phyloP scores from a whole-genome alignment of 129 eudicot genomes.

The Solidago caesia region DNA sequence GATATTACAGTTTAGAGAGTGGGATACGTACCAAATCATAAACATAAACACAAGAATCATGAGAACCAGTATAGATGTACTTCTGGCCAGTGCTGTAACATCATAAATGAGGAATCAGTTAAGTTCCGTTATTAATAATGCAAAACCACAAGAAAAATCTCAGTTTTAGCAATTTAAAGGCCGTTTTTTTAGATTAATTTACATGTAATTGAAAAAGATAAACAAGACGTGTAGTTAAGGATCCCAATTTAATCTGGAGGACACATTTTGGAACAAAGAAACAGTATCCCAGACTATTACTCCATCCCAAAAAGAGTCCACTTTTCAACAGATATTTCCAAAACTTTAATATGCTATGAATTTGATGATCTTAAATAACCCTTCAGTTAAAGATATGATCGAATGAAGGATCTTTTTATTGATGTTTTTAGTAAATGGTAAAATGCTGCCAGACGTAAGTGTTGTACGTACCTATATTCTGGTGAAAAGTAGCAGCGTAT shows the following conservation, averaged over 20 bases:
- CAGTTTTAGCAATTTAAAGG: too few species aligned
- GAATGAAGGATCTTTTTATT: neutral
- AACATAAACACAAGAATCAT: slow-evolving; percentile 74
- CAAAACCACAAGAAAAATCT: neutral
- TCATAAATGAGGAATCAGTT: slow-evolving; percentile 7
- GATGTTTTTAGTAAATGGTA: neutral
- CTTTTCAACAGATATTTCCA: neutral
- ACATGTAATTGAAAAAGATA: neutral
- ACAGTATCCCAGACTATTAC: neutral
- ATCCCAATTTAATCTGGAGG: too few species aligned
- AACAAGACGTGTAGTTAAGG: too few species aligned
- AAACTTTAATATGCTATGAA: neutral
- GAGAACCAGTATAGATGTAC: slow-evolving; percentile 96
- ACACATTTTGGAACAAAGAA: neutral
- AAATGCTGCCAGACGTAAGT: neutral
- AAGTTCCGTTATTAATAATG: neutral
- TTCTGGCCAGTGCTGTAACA: slow-evolving; percentile 87
- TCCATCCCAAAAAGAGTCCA: neutral
- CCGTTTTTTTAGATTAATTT: neutral
- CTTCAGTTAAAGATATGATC: neutral
- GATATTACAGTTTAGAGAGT: neutral
- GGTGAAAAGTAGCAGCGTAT: slow-evolving; percentile 97
- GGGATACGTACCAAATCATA: slow-evolving; percentile 73
- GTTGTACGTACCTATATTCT: slow-evolving; percentile 52
- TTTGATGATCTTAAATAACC: neutral